A percentile compares a stretch with the other conserved stretches of the same genome.
phyloP scores from a whole-genome alignment of 352 stramenopile species.

The Lagenidium sp. region DNA sequence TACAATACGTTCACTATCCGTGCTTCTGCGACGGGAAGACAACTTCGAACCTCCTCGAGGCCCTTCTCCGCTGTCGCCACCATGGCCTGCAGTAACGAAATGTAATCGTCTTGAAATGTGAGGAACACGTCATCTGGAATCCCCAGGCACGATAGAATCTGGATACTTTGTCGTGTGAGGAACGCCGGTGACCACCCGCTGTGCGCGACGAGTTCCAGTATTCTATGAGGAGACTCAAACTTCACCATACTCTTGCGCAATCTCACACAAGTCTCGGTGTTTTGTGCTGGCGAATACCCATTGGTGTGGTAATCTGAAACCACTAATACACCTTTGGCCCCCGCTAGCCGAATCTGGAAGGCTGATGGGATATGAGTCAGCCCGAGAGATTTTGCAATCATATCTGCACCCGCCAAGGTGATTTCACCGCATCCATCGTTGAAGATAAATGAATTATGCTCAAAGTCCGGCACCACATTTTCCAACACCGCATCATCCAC shows the following conservation, averaged over 20 bases:
- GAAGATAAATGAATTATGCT: constrained; percentile 35
- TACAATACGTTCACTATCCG: constrained; percentile 17
- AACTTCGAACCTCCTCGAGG: constrained; percentile 22
- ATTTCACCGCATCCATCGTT: constrained; percentile 75
- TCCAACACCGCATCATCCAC: constrained; percentile 34
- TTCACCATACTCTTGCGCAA: constrained; percentile 70
- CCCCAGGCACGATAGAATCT: constrained; percentile 52
- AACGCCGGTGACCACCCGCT: constrained; percentile 47
- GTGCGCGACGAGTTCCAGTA: constrained; percentile 58
- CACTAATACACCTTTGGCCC: constrained; percentile 70
- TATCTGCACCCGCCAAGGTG: constrained; percentile 16
- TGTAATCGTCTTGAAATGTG: constrained; percentile 59
- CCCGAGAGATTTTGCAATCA: constrained; percentile 26
- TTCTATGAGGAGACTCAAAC: constrained; percentile 46
- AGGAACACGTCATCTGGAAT: constrained; percentile 56
- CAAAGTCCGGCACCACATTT: constrained; percentile 36
- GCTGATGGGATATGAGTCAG: constrained; percentile 36
- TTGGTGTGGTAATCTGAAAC: constrained; percentile 17
- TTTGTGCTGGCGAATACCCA: background rate
- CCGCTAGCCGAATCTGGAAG: constrained; percentile 68
- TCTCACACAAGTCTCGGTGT: constrained; percentile 5
- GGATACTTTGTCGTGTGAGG: constrained; percentile 68
- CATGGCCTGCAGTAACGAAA: constrained; percentile 38
- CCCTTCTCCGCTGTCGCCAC: constrained; percentile 36
- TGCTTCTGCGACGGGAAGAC: constrained; percentile 5